Percentiles rank a stretch among this genome's conserved stretches.
phyloP scores from a whole-genome alignment of 805 yeast genomes.

The Maudiozyma turicensis region DNA sequence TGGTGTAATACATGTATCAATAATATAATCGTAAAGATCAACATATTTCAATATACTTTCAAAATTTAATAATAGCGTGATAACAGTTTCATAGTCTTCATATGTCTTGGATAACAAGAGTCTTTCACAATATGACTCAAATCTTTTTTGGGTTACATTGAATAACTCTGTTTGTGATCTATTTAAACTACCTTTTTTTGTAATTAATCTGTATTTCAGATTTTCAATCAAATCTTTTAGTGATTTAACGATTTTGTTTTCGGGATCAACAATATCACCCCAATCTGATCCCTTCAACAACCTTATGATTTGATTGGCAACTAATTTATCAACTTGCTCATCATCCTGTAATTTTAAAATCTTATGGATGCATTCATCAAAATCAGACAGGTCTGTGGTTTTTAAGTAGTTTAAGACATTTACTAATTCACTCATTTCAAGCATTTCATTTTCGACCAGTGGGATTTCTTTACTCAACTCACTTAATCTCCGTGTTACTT shows the following conservation, averaged over 20 bases:
- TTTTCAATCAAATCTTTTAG: slow-evolving; percentile 9
- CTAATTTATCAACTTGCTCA: slow-evolving; percentile 11
- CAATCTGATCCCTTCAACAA: slow-evolving; percentile 3
- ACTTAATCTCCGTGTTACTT: not conserved
- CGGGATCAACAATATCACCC: slow-evolving; percentile 6
- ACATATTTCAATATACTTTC: slow-evolving; percentile 16
- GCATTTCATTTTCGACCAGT: not conserved
- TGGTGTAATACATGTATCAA: slow-evolving; percentile 30
- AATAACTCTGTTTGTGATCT: slow-evolving; percentile 19
- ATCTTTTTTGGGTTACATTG: slow-evolving; percentile 6
- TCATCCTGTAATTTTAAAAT: slow-evolving; percentile 12
- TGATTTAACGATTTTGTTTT: slow-evolving; percentile 1
- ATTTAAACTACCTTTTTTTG: slow-evolving; percentile 10
- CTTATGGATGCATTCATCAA: slow-evolving; percentile 3
- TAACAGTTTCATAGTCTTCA: slow-evolving; percentile 1
- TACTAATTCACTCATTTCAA: not conserved
- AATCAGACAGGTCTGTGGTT: not conserved
- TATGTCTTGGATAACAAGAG: slow-evolving; percentile 7
- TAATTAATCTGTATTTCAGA: slow-evolving; percentile 15
- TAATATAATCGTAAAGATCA: slow-evolving; percentile 18
- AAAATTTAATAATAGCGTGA: slow-evolving; percentile 13
- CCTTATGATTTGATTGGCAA: slow-evolving; percentile 7
- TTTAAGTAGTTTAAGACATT: not conserved
- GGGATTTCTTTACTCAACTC: slow-evolving; percentile 1
- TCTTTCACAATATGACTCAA: slow-evolving; percentile 6